Evolutionary conservation across 257 asterid genomes (phyloP), one percentile per base, ranked within the genome.

Genomic region (Solanum pennellii): DNA sequence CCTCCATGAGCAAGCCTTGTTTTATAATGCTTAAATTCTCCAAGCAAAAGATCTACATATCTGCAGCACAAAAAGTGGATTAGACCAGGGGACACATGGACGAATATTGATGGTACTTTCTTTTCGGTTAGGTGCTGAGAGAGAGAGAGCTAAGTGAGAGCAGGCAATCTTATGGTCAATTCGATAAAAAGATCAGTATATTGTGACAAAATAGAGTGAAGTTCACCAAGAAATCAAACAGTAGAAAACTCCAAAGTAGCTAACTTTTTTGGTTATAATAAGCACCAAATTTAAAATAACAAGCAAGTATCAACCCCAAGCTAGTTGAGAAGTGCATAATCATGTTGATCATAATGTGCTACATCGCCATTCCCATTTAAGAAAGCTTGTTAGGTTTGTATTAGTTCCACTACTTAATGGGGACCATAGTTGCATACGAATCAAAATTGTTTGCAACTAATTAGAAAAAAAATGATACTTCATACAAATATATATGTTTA

Each of bases 1-100:
- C 94, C 98, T 85, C 96, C 99, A 85, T 96, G 98, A 85, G 95
- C 96, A 91, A 97, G 92, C 93, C 99, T 92, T 85, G 99, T 97
- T 89, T 93, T 97, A 94, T 93, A 97, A 93, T 97, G 99, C 94
- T 96, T 97, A 89, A 96, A 95, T 91, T 97, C 99, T 86, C 99
- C 99, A 88, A 97, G 93, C 91, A 97, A 88, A 88, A 97, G 91
- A 93, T 97, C 99, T 85, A 97, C 99, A 91, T 97, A 97, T 91
- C 99, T 97, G 90, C 72, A 88, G 87, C 86, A 92, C 86, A 86
- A 77, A 52, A 47, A 47, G 85, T 82, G 85, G 85, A 82, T 82
- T 59, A 82, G 5, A 49, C 23, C 12, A 20, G 29, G 35, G 12
- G 44, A 47, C 69, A 82, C 45, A 82, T 49, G 69, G 66, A 80